Evolutionary conservation across 2,329 filamentous ascomycete species (phyloP).

Genomic region (Cercospora janseana): DNA sequence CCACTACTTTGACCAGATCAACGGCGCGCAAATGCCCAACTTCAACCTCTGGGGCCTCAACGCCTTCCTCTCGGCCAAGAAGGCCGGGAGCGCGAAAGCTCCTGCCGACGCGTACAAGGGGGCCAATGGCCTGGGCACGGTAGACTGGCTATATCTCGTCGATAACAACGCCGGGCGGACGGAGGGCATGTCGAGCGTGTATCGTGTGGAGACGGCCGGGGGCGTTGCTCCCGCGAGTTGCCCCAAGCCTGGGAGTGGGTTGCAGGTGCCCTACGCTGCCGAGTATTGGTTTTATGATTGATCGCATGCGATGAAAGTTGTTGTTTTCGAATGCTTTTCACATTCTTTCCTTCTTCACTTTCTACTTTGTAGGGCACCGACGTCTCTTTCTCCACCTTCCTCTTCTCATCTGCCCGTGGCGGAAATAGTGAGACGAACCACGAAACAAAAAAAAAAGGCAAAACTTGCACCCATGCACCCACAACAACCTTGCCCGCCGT

Average conservation of each 20-base stretch:
- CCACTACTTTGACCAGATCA: conserved; percentile 60
- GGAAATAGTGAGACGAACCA: too few relatives aligned
- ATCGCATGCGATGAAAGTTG: conserved; percentile 2
- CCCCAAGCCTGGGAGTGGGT: conserved; percentile 26
- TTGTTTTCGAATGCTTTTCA: not conserved
- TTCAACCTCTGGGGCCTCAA: conserved; percentile 55
- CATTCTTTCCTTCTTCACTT: not conserved
- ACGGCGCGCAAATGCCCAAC: conserved; percentile 52
- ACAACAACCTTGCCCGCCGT: too few relatives aligned
- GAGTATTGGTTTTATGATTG: conserved; percentile 50
- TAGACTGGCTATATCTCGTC: conserved; percentile 50
- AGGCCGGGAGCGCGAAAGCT: conserved; percentile 52
- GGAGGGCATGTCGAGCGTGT: conserved; percentile 46
- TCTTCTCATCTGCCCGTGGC: too few relatives aligned
- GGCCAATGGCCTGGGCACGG: conserved; percentile 38
- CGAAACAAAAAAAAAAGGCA: too few relatives aligned
- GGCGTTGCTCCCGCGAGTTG: conserved; percentile 44
- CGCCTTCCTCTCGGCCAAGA: conserved; percentile 49
- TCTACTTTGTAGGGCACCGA: not conserved
- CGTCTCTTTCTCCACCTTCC: too few relatives aligned
- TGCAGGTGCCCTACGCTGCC: conserved; percentile 47
- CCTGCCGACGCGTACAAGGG: conserved; percentile 47
- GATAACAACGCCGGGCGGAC: conserved; percentile 40
- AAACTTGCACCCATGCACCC: too few relatives aligned
- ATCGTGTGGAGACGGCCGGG: conserved; percentile 50